Percentiles rank a stretch among this genome's conserved stretches.
These are phyloP conservation scores for Capsella bursapastoris DNA, from an alignment of 345 rosid genomes.

Conservation along the genomic window DNA sequence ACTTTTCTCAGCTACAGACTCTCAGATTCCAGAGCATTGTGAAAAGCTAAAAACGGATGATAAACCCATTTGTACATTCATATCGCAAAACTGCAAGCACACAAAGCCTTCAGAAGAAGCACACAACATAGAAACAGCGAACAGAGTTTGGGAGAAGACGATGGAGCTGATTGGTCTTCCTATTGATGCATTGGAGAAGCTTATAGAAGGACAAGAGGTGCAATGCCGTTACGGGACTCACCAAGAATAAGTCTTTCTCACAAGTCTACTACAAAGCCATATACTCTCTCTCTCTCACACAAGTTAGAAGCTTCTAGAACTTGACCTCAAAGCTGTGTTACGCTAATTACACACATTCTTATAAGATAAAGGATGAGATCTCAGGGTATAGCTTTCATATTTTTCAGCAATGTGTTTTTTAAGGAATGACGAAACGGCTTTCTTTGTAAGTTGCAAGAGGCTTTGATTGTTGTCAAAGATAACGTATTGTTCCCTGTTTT, in stretches of 20 bases:
- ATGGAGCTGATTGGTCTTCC: conserved; percentile 82
- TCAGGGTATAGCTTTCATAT: conserved; percentile 21
- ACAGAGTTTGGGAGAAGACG: conserved; percentile 86
- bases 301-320: conserved; percentile 17
- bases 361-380: conserved; percentile 19
- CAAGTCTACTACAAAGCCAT: conserved; percentile 22
- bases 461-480: background rate
- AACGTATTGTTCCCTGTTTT: background rate
- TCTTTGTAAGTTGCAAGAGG: background rate
- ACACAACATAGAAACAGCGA: conserved; percentile 64
- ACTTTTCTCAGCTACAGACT: conserved; percentile 84
- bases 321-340: conserved; percentile 2
- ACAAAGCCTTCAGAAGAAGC: conserved; percentile 90
- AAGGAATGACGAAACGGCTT: background rate
- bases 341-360: conserved; percentile 5
- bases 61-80: conserved; percentile 74
- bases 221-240: conserved; percentile 47
- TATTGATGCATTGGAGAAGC: conserved; percentile 68
- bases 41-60: conserved; percentile 68
- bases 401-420: background rate
- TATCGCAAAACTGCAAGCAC: conserved; percentile 81
- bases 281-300: background rate
- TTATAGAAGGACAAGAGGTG: conserved; percentile 69
- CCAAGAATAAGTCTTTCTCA: conserved; percentile 42
- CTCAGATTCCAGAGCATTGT: conserved; percentile 78